Evolutionary conservation across 2,329 filamentous ascomycete species (phyloP).

Genomic region (Aspergillus novofumigatus): DNA sequence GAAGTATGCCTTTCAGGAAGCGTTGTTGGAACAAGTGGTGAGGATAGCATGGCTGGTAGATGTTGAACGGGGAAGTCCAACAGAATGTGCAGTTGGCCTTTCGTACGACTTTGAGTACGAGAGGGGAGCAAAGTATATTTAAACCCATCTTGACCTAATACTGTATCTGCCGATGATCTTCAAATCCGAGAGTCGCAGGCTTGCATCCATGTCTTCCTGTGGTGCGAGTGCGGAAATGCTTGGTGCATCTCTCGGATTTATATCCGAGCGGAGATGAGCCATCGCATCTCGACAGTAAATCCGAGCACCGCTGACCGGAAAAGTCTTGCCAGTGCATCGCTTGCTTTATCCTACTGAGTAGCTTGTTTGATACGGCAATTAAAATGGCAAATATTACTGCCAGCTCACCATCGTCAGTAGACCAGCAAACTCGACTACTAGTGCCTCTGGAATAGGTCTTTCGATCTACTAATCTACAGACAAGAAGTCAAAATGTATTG

Average conservation of each 20-base stretch:
- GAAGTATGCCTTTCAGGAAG: conserved; percentile 4
- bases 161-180: background rate
- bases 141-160: background rate
- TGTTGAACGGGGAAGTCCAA: background rate
- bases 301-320: background rate
- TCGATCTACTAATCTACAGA: background rate
- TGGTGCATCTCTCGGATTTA: background rate
- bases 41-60: conserved; percentile 8
- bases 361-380: background rate
- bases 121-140: background rate
- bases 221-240: background rate
- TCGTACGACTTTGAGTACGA: background rate
- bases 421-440: too few species aligned
- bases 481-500: background rate
- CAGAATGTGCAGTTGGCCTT: background rate
- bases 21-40: conserved; percentile 5
- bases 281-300: too few species aligned
- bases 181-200: background rate
- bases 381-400: too few species aligned
- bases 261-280: background rate
- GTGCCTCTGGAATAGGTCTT: too few species aligned
- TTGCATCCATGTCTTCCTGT: background rate
- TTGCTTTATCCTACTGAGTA: background rate
- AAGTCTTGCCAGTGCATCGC: background rate
- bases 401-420: too few species aligned